phyloP scores from a whole-genome alignment of 371 early-diverging fungal species.

The Apophysomyces trapeziformis region DNA sequence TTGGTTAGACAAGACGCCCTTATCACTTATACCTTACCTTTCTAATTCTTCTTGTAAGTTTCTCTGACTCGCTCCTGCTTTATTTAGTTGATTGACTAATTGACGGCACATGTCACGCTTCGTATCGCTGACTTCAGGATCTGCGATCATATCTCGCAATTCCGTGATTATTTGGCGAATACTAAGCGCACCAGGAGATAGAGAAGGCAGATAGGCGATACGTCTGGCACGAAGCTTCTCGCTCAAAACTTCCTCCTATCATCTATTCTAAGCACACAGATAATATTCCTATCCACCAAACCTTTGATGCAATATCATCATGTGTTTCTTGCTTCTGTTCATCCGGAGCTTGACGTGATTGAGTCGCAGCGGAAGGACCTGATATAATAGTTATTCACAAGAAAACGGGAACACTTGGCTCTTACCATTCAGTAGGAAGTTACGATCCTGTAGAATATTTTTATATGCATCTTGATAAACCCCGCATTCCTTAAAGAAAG shows the following conservation, averaged over 20 bases:
- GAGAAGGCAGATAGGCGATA: background rate
- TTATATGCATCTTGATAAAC: constrained; percentile 35
- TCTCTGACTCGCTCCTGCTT: constrained; percentile 23
- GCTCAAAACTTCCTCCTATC: background rate
- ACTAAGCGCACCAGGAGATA: background rate
- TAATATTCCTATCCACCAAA: background rate
- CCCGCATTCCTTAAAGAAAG: constrained; percentile 20
- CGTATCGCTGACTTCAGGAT: background rate
- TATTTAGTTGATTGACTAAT: constrained; percentile 13
- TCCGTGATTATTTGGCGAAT: constrained; percentile 14
- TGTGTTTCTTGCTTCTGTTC: background rate
- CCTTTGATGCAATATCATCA: background rate
- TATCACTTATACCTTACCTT: constrained; percentile 23
- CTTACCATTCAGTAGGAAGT: constrained; percentile 30
- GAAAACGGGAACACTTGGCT: background rate
- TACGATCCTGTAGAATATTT: constrained; percentile 30
- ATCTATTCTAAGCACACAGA: background rate
- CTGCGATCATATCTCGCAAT: constrained; percentile 1
- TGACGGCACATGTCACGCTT: constrained; percentile 13
- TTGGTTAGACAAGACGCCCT: background rate
- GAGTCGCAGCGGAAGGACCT: background rate
- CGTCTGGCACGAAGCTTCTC: constrained; percentile 11
- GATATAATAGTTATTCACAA: background rate
- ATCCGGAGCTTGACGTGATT: background rate
- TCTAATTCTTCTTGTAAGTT: constrained; percentile 39